Conservation (phyloP, 2,329 filamentous ascomycete species). For the Trichoderma oligosporum region DNA sequence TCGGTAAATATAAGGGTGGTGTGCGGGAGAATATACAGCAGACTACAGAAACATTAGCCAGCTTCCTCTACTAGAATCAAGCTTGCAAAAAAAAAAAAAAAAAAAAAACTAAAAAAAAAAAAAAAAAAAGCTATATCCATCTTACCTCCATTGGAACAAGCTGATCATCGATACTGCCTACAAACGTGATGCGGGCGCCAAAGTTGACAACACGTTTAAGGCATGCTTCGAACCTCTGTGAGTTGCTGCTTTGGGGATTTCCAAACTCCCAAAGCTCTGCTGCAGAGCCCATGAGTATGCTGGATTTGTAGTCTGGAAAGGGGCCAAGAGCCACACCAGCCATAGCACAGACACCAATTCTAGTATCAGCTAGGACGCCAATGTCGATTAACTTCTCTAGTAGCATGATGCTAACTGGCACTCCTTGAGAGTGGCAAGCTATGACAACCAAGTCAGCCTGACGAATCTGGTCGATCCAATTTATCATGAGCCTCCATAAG, state of each 20-base stretch:
- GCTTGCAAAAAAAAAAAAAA: too few relatives aligned
- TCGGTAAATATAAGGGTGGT: constrained; percentile 89
- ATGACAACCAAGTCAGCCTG: constrained; percentile 84
- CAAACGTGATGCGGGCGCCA: constrained; percentile 78
- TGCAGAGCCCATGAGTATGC: constrained; percentile 85
- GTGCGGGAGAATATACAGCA: constrained; percentile 78
- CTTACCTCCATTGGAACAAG: constrained; percentile 83
- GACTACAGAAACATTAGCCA: constrained; percentile 49
- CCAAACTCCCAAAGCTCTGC: constrained; percentile 93
- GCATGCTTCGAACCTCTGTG: constrained; percentile 73
- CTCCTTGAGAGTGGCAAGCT: constrained; percentile 94
- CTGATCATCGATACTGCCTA: constrained; percentile 96
- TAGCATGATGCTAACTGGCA: constrained; percentile 89
- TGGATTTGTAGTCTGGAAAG: constrained; percentile 85
- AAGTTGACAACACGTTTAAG: constrained; percentile 71
- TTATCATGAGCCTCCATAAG: constrained; percentile 88
- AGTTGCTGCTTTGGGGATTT: constrained; percentile 74
- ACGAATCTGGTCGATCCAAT: constrained; percentile 89
- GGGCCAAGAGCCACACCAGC: constrained; percentile 92
- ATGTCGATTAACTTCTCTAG: constrained; percentile 89
- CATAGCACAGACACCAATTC: constrained; percentile 82
- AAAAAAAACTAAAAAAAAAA: too few relatives aligned
- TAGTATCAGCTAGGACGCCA: constrained; percentile 71
- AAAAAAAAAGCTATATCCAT: too few relatives aligned
- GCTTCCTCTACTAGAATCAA: neutral